These are phyloP conservation scores for thale cress (Arabidopsis thaliana) DNA, from an alignment of 345 rosid genomes.

Conservation along the genomic window DNA sequence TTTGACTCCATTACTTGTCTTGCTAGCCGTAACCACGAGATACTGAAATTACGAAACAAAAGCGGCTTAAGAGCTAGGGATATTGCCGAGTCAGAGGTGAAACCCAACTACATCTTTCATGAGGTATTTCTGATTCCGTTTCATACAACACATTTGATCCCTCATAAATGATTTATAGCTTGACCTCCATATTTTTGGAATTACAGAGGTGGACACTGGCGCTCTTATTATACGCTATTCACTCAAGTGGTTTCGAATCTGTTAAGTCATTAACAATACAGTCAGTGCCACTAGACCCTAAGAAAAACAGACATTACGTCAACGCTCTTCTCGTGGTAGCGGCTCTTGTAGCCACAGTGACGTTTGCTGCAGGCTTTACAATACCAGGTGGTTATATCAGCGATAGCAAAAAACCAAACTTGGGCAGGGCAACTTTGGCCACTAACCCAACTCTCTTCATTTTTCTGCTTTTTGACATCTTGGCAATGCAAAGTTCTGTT, in stretches of 20 bases:
- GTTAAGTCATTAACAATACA: neutral
- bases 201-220: neutral
- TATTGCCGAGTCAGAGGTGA: neutral
- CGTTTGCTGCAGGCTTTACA: conserved; percentile 26
- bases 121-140: neutral
- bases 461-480: neutral
- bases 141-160: neutral
- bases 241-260: neutral
- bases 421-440: neutral
- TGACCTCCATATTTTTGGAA: neutral
- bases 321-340: conserved; percentile 21
- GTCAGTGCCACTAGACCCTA: neutral
- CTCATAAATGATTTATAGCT: neutral
- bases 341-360: conserved; percentile 27
- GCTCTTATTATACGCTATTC: neutral
- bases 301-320: neutral
- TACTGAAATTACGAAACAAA: neutral
- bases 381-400: conserved; percentile 25
- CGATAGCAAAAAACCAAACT: neutral
- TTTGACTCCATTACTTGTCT: neutral
- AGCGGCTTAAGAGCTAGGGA: neutral
- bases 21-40: neutral
- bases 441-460: neutral
- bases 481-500: conserved; percentile 19
- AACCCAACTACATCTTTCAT: neutral